Evolutionary conservation across 1,139 yeast species (phyloP).

Genomic region (Kluyveromyces sp.): DNA sequence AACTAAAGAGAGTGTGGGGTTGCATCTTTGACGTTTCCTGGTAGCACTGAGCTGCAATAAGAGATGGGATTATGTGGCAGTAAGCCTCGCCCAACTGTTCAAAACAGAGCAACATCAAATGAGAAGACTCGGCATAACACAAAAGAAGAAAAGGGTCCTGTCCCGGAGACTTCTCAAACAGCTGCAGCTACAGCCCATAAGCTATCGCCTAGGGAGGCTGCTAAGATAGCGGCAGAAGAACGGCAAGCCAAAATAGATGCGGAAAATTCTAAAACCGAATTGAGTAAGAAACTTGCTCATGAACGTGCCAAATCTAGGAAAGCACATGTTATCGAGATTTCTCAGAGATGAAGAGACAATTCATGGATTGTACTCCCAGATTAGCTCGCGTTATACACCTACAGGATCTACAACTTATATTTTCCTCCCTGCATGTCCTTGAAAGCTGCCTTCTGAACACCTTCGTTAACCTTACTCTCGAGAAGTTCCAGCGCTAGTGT

Average conservation of each 20-base stretch:
- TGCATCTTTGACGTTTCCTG: background rate
- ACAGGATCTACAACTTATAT: constrained; percentile 7
- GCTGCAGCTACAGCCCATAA: constrained; percentile 7
- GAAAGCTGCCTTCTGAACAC: constrained; percentile 35
- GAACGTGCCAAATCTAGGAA: constrained; percentile 24
- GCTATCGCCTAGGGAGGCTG: constrained; percentile 28
- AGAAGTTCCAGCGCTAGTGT: constrained; percentile 59
- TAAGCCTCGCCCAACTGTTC: constrained; percentile 11
- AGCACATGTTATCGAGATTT: constrained; percentile 18
- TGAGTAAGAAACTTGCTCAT: constrained; percentile 27
- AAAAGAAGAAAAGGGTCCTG: background rate
- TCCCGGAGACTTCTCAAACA: background rate
- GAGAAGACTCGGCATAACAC: background rate
- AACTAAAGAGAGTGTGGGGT: too few species aligned
- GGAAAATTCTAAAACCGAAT: constrained; percentile 21
- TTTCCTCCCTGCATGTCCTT: constrained; percentile 25
- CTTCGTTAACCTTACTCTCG: constrained; percentile 54
- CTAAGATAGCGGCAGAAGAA: constrained; percentile 30
- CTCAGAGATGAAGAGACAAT: constrained; percentile 9
- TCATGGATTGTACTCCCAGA: too few species aligned
- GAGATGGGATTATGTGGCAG: constrained; percentile 27
- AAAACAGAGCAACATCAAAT: background rate
- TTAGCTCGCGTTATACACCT: too few species aligned
- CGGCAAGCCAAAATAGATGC: constrained; percentile 22
- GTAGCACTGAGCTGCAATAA: background rate